A percentile compares a stretch with the other conserved stretches of the same genome.
Conservation (phyloP, 2,329 filamentous ascomycete species). For the Aspergillus neoniger region DNA sequence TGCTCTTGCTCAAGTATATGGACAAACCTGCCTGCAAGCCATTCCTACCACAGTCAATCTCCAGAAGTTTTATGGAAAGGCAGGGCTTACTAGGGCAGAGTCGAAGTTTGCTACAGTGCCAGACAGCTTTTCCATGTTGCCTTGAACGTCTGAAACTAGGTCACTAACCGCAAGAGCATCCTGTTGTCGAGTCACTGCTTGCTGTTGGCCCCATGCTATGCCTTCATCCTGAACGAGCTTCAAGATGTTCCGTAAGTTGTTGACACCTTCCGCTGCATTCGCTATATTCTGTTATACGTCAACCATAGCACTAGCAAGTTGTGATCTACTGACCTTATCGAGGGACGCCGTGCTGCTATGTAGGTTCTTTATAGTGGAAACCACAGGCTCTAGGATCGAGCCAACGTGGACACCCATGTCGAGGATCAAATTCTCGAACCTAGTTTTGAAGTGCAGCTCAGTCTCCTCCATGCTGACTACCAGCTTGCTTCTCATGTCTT, state of each 20-base stretch:
- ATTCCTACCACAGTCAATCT: conserved; percentile 30
- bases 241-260: conserved; percentile 29
- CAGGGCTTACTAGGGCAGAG: conserved; percentile 35
- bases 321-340: conserved; percentile 23
- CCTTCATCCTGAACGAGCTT: conserved; percentile 30
- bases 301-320: not conserved
- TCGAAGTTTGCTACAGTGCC: conserved; percentile 35
- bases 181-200: conserved; percentile 28
- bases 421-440: conserved; percentile 29
- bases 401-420: conserved; percentile 30
- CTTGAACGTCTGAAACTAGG: conserved; percentile 34
- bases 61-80: not conserved
- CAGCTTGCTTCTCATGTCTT: conserved; percentile 34
- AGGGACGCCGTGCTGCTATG: conserved; percentile 22
- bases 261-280: conserved; percentile 27
- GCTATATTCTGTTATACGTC: conserved; percentile 33
- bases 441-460: conserved; percentile 24
- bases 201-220: conserved; percentile 30
- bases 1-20: conserved; percentile 36
- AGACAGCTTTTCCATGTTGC: conserved; percentile 32
- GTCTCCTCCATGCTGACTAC: conserved; percentile 36
- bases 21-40: conserved; percentile 30
- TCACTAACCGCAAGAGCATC: conserved; percentile 30
- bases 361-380: conserved; percentile 21
- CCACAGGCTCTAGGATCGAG: conserved; percentile 22